Base-by-base conservation (phyloP, 2,329 filamentous ascomycete genomes). In the Raffaelea ambrosiae region DNA sequence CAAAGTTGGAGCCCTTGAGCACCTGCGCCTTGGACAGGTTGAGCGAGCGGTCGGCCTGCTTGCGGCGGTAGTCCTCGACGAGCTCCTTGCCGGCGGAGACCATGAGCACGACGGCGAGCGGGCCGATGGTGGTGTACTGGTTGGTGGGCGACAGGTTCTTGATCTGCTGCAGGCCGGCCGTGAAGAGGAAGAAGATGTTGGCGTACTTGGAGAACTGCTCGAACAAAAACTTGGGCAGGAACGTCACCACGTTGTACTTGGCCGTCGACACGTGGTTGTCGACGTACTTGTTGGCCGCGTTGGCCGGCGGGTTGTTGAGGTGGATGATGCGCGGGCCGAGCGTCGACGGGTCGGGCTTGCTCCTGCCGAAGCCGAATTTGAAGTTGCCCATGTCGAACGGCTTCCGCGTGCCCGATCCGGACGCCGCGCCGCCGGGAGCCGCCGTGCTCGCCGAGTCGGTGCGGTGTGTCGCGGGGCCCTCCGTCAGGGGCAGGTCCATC, bases 141-240 rank as follows among this genome's bases (percentile, higher is more conserved):
- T 96, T 97, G 10, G 93, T 98, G 8, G 94, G 93, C 31, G 90
- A 95, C 52, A 98, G 84, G 55, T 86, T 84, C 20, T 93, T 93
- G 52, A 98, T 95, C 65, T 98, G 93, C 70, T 98, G 93, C 41
- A 98, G 71, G 38, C 81, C 83, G 16, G 93, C 90, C 35, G 93
- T 98, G 66, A 98, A 97, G 63, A 98, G 79, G 85, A 98, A 98
- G 74, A 98, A 98, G 61, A 98, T 69, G 68, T 98, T 98, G 72
- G 93, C 93, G 67, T 96, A 95, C 73, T 96, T 98, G 52, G 90
- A 96, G 69, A 98, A 98, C 64, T 98, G 93, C 66, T 98, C 93
- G 65, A 91, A 89, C 48, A 98, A 74, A 68, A 98, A 98, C 67
- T 98, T 98, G 44, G 93, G 93, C 18, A 97, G 63, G 66, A 98